These are phyloP conservation scores for Zygnema circumcarinatum DNA, from an alignment of 139 green algal genomes.

Conservation along the genomic window DNA sequence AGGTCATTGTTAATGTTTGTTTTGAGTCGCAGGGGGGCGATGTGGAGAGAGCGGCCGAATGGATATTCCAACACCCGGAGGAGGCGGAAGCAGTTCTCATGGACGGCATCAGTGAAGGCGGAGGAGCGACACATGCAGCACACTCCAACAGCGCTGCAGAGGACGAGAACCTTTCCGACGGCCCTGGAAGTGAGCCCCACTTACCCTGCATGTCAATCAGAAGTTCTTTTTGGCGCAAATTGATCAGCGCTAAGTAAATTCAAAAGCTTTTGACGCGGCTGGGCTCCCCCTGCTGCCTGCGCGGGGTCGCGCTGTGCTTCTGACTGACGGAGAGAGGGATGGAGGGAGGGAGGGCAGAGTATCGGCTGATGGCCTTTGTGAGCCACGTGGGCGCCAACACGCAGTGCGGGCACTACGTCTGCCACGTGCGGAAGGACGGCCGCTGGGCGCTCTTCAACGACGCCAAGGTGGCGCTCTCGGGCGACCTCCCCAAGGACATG, in stretches of 20 bases:
- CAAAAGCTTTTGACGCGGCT: no score
- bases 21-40: slow-evolving; percentile 69
- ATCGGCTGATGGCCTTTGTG: slow-evolving; percentile 89
- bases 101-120: neutral
- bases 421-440: slow-evolving; percentile 83
- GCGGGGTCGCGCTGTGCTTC: no score
- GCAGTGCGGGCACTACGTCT: slow-evolving; percentile 95
- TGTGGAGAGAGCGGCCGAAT: slow-evolving; percentile 85
- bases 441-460: slow-evolving; percentile 98
- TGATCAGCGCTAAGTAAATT: no score
- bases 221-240: neutral
- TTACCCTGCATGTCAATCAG: neutral
- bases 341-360: slow-evolving; percentile 67
- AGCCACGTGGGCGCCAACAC: slow-evolving; percentile 94
- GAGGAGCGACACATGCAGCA: neutral
- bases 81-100: slow-evolving; percentile 73
- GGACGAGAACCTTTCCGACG: slow-evolving; percentile 38
- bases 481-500: slow-evolving; percentile 80
- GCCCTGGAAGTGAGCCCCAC: slow-evolving; percentile 47
- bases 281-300: no score
- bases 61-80: slow-evolving; percentile 87
- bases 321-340: no score
- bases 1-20: no score
- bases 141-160: neutral
- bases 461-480: slow-evolving; percentile 91